Evolutionary conservation across 2,329 filamentous ascomycete species (phyloP).

Genomic region (Alternaria metachromatica): DNA sequence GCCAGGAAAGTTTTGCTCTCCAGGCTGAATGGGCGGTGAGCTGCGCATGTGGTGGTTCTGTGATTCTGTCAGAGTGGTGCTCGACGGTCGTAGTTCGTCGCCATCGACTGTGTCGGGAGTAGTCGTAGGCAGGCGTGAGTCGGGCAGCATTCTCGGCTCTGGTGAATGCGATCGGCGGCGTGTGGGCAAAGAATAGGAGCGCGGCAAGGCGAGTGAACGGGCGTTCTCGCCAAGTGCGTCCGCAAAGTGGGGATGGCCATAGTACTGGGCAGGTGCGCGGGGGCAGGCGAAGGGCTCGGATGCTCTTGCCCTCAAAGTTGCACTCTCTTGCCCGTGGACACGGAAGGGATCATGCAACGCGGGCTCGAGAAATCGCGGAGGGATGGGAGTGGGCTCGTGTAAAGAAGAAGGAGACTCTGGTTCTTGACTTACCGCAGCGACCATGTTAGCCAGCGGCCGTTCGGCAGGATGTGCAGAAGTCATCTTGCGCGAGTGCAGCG

Average conservation of each 20-base stretch:
- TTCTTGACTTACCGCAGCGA: conserved; percentile 40
- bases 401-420: conserved; percentile 11
- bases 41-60: conserved; percentile 40
- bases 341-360: conserved; percentile 5
- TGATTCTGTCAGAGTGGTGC: conserved; percentile 16
- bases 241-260: background rate
- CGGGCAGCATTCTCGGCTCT: background rate
- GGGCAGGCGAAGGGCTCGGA: background rate
- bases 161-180: background rate
- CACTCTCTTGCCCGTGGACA: background rate
- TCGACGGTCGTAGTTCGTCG: background rate
- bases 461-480: conserved; percentile 31
- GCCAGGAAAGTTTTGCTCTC: conserved; percentile 33
- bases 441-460: conserved; percentile 29
- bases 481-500: conserved; percentile 38
- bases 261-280: background rate
- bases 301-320: background rate
- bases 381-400: background rate
- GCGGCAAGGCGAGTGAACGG: background rate
- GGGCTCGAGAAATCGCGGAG: conserved; percentile 3
- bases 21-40: conserved; percentile 44
- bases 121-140: background rate
- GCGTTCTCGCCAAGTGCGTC: background rate
- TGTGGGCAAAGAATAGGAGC: background rate
- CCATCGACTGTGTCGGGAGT: background rate